Percentiles rank a stretch among this genome's conserved stretches.
These are phyloP conservation scores for Lentinula aciculospora DNA, from an alignment of 768 basidiomycete genomes.

Conservation along the genomic window DNA sequence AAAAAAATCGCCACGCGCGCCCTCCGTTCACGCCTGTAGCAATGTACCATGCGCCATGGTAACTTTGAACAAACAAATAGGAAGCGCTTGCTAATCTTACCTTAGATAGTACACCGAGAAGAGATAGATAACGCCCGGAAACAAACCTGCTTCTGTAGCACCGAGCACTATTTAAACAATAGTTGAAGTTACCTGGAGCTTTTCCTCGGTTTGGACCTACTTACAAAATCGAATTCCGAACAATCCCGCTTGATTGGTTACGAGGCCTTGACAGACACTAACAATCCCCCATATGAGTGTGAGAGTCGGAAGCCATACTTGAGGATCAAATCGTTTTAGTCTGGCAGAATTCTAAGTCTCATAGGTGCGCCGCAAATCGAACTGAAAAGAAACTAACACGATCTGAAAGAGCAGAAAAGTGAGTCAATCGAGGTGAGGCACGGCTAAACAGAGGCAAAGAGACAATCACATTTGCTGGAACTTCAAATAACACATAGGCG, in stretches of 20 bases:
- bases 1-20: constrained; percentile 61
- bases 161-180: constrained; percentile 30
- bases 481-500: constrained; percentile 55
- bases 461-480: constrained; percentile 48
- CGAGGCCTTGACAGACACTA: constrained; percentile 48
- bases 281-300: constrained; percentile 56
- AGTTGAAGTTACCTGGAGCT: neutral
- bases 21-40: constrained; percentile 45
- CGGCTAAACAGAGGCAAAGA: neutral
- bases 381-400: constrained; percentile 30
- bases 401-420: constrained; percentile 25
- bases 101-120: constrained; percentile 43
- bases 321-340: constrained; percentile 54
- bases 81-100: too few species aligned
- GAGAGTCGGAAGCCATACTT: constrained; percentile 54
- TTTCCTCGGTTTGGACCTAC: constrained; percentile 28
- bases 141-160: constrained; percentile 52
- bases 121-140: constrained; percentile 46
- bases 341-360: constrained; percentile 23
- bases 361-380: neutral
- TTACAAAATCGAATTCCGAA: constrained; percentile 44
- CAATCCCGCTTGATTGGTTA: constrained; percentile 46
- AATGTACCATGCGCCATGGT: too few species aligned
- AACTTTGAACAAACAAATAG: too few species aligned
- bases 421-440: too few species aligned